Evolutionary conservation across 2,329 filamentous ascomycete genomes (phyloP).

Genomic region (Phyllachora maydis): DNA sequence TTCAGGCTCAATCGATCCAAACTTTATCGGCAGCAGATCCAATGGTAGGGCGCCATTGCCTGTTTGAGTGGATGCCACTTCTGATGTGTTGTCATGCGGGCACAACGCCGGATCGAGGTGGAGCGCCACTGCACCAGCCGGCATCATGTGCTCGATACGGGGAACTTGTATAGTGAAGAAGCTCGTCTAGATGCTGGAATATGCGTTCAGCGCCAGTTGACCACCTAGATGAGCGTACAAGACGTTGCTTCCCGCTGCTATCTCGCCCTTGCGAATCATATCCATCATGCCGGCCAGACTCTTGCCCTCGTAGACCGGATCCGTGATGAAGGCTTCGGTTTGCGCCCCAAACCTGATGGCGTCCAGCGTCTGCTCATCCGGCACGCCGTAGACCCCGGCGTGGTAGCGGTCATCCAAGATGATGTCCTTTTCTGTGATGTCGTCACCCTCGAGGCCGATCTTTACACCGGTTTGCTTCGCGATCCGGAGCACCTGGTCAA

Average conservation of each 20-base stretch:
- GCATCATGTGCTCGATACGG: neutral
- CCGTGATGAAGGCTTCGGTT: conserved; percentile 54
- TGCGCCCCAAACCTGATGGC: conserved; percentile 47
- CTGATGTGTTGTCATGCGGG: conserved; percentile 4
- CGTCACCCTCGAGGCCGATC: conserved; percentile 37
- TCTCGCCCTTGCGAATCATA: conserved; percentile 40
- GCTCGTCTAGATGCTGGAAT: neutral
- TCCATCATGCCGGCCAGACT: conserved; percentile 53
- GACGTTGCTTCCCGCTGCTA: conserved; percentile 37
- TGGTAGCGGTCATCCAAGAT: conserved; percentile 44
- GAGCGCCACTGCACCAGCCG: conserved; percentile 1
- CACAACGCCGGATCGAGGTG: conserved; percentile 2
- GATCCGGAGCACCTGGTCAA: conserved; percentile 44
- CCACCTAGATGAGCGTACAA: conserved; percentile 37
- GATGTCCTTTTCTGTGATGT: conserved; percentile 41
- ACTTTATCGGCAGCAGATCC: too few relatives aligned
- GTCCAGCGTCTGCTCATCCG: conserved; percentile 41
- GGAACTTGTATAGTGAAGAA: too few relatives aligned
- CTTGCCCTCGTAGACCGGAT: conserved; percentile 62
- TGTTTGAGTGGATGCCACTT: conserved; percentile 3
- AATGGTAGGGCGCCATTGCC: too few relatives aligned
- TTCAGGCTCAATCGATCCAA: too few relatives aligned
- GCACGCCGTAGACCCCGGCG: conserved; percentile 46
- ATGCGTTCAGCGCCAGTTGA: neutral
- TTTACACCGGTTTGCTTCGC: conserved; percentile 31